A percentile compares a stretch with the other conserved stretches of the same genome.
Conservation (phyloP, 2,329 filamentous ascomycete species). For the Alternaria ventricosa region DNA sequence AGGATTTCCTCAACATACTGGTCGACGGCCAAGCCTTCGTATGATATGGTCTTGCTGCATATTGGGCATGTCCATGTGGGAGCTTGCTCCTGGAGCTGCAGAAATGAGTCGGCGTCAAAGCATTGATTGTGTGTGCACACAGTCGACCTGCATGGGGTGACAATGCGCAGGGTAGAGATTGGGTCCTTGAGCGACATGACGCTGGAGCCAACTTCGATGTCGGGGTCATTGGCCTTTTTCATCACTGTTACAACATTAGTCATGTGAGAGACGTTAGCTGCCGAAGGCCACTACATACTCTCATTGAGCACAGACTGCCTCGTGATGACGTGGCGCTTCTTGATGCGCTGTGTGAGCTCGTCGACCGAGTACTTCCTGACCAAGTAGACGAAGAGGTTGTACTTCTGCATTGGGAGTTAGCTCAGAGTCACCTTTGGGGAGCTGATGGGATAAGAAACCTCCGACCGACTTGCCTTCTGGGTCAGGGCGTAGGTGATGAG, state of each 20-base stretch:
- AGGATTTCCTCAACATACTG: slow-evolving; percentile 93
- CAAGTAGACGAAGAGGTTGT: slow-evolving; percentile 70
- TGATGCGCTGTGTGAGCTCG: slow-evolving; percentile 72
- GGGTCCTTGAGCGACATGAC: slow-evolving; percentile 93
- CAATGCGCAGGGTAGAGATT: slow-evolving; percentile 82
- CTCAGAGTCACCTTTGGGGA: not conserved
- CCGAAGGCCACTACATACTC: slow-evolving; percentile 58
- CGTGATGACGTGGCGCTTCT: slow-evolving; percentile 72
- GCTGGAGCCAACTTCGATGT: slow-evolving; percentile 87
- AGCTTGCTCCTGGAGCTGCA: slow-evolving; percentile 93
- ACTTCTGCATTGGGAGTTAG: slow-evolving; percentile 46
- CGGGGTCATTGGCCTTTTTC: slow-evolving; percentile 80
- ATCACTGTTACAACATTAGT: slow-evolving; percentile 64
- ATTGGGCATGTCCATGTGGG: slow-evolving; percentile 97
- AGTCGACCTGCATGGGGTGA: slow-evolving; percentile 77
- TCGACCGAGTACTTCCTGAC: slow-evolving; percentile 76
- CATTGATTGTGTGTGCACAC: slow-evolving; percentile 90
- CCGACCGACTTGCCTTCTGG: slow-evolving; percentile 68
- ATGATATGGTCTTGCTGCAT: slow-evolving; percentile 83
- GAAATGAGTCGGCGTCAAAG: slow-evolving; percentile 90
- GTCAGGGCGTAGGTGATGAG: slow-evolving; percentile 93
- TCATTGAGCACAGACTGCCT: slow-evolving; percentile 84
- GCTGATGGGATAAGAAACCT: slow-evolving; percentile 33
- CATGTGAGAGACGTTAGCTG: not conserved
- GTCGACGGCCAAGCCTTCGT: slow-evolving; percentile 83